These are phyloP conservation scores for Apiospora marii DNA, from an alignment of 2,329 filamentous ascomycete genomes.

Conservation along the genomic window DNA sequence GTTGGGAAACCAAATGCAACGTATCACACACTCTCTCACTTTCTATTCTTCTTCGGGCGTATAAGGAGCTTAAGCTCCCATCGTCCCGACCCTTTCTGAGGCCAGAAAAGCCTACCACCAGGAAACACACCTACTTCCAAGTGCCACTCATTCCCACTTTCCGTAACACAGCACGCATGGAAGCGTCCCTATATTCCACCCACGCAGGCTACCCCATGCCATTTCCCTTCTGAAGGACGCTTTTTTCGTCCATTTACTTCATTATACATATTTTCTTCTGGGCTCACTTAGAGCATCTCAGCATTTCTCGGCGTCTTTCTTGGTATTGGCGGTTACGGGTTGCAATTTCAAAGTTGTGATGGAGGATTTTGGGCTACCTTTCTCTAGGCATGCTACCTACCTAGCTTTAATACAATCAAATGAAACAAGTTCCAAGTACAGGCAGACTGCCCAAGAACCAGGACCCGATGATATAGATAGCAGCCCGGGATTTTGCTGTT, in stretches of 20 bases:
- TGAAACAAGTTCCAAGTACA: neutral
- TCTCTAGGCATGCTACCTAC: neutral
- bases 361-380: neutral
- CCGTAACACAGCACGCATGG: conserved; percentile 1
- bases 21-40: neutral
- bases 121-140: too few species aligned
- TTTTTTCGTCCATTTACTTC: neutral
- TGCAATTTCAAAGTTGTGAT: neutral
- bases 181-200: neutral
- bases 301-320: neutral
- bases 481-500: too few species aligned
- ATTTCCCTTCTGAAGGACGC: neutral
- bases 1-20: neutral
- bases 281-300: neutral
- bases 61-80: neutral
- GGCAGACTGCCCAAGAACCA: neutral
- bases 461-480: too few species aligned
- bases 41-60: neutral
- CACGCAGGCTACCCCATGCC: neutral
- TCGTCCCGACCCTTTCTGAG: neutral
- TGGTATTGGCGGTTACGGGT: neutral
- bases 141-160: neutral
- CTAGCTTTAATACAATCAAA: neutral
- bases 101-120: neutral
- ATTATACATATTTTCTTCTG: neutral